phyloP scores from a whole-genome alignment of 495 filamentous ascomycete species.

The Choiromyces venosus region DNA sequence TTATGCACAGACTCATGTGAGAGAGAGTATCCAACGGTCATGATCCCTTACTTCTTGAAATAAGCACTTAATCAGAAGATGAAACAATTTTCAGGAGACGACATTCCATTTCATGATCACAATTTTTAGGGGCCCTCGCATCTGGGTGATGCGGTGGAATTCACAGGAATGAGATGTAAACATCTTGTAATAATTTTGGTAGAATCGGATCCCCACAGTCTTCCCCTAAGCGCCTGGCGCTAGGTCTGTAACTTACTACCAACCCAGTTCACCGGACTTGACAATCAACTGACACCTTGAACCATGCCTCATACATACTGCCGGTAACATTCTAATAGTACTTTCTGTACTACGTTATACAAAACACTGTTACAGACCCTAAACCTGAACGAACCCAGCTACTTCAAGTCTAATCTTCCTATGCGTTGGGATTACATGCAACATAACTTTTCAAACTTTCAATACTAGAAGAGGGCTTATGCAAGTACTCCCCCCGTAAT shows the following conservation, averaged over 20 bases:
- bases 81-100: neutral
- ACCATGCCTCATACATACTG: neutral
- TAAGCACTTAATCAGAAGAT: neutral
- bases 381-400: neutral
- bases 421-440: neutral
- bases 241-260: too few species aligned
- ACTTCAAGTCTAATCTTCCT: neutral
- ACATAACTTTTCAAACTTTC: neutral
- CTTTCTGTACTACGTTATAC: neutral
- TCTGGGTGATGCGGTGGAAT: neutral
- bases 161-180: neutral
- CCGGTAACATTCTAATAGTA: neutral
- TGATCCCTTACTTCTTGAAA: neutral
- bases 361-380: neutral
- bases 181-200: neutral
- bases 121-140: neutral
- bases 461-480: neutral
- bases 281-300: neutral
- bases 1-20: neutral
- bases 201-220: neutral
- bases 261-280: neutral
- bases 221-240: neutral
- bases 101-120: neutral
- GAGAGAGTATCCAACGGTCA: neutral
- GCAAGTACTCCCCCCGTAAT: neutral